Evolutionary conservation across 305 asterid genomes (phyloP).

Genomic region (Solanum hybrid): DNA sequence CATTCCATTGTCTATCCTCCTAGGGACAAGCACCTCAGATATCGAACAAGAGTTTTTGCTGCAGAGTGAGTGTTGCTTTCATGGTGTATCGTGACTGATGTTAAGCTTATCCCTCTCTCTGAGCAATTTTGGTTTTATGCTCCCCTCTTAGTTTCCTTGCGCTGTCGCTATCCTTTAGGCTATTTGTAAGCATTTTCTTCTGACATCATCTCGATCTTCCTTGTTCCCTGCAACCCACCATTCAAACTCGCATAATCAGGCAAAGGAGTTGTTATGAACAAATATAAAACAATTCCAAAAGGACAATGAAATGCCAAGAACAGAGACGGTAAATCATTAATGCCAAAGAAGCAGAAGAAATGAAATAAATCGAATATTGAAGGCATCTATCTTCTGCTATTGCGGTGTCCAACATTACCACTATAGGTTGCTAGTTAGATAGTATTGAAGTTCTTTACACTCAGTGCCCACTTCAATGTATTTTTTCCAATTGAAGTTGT

Average conservation of each 20-base stretch:
- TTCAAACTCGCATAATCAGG: background rate
- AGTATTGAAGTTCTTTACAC: background rate
- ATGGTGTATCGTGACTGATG: background rate
- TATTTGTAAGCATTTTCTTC: background rate
- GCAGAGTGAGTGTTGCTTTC: constrained; percentile 68
- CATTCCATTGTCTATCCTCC: constrained; percentile 42
- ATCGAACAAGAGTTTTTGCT: constrained; percentile 95
- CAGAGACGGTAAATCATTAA: background rate
- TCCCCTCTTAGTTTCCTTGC: background rate
- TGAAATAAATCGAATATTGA: background rate
- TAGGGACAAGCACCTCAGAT: constrained; percentile 93
- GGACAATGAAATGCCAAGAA: background rate
- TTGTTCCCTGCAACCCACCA: background rate
- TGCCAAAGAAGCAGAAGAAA: background rate
- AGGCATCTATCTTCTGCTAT: background rate
- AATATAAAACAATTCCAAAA: background rate
- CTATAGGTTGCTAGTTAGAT: background rate
- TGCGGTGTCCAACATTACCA: background rate
- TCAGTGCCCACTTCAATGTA: background rate
- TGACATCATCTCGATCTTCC: background rate
- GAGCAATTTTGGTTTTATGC: background rate
- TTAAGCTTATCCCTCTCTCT: background rate
- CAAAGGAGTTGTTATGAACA: background rate
- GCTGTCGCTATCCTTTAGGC: background rate
- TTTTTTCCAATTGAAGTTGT: background rate